Evolutionary conservation across 805 yeast species (phyloP).

Genomic region (Starmerella floris): DNA sequence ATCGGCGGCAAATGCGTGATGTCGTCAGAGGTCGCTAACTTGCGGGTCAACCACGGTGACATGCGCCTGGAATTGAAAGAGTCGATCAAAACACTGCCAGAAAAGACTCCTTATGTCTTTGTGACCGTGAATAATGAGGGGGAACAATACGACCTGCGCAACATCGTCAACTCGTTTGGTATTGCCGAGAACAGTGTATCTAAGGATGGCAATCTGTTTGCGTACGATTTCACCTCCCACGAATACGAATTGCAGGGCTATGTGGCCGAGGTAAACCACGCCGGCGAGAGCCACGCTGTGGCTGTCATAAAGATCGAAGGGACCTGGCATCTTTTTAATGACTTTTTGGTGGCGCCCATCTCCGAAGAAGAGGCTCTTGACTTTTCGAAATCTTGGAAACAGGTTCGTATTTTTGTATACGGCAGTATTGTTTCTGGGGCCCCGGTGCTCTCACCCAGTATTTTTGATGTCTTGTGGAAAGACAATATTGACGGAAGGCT

Average conservation of each 20-base stretch:
- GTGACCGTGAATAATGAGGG: slow-evolving; percentile 3
- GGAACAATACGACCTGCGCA: not conserved
- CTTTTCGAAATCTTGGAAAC: slow-evolving; percentile 65
- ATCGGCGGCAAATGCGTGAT: not conserved
- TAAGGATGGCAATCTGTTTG: not conserved
- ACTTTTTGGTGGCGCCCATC: slow-evolving; percentile 69
- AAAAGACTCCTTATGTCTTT: slow-evolving; percentile 45
- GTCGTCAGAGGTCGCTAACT: not conserved
- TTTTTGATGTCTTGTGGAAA: slow-evolving; percentile 39
- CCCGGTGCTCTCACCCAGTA: slow-evolving; percentile 3
- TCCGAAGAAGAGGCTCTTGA: slow-evolving; percentile 68
- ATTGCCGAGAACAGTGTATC: slow-evolving; percentile 6
- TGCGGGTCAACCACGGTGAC: not conserved
- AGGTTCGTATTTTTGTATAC: slow-evolving; percentile 34
- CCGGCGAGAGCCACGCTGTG: slow-evolving; percentile 27
- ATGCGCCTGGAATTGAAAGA: not conserved
- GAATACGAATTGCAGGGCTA: slow-evolving; percentile 27
- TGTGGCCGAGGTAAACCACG: slow-evolving; percentile 27
- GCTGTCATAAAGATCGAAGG: slow-evolving; percentile 24
- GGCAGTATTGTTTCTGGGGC: not conserved
- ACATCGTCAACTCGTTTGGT: not conserved
- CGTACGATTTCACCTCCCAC: not conserved
- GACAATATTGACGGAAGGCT: slow-evolving; percentile 45
- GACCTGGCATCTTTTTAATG: slow-evolving; percentile 76
- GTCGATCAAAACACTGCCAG: slow-evolving; percentile 28